Evolutionary conservation across 2,329 filamentous ascomycete genomes (phyloP), one percentile per base, ranked within the genome.

Genomic region (Beauveria australis): DNA sequence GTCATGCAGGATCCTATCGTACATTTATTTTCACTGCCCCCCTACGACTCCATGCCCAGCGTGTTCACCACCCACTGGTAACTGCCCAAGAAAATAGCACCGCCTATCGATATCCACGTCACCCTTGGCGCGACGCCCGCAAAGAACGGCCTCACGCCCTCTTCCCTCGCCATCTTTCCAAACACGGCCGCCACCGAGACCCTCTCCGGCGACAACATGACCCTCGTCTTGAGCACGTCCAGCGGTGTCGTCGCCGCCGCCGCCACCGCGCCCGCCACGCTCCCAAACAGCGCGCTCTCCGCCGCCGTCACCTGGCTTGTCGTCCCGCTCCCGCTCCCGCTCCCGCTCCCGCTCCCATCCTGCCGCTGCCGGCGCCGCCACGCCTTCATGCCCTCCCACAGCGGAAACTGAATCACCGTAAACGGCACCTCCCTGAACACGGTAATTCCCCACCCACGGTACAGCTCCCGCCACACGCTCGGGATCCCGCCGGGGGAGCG

Each of bases 401-500:
- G 81, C 51, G 94, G 94, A 72, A 99, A 99, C 75, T 99, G 94
- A 64, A 99, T 89, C 10, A 97, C 87, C 3, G 95, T 97, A 70
- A 99, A 99, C 4, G 94, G 94, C 63, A 99, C 92, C 79, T 99
- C 94, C 62, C 94, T 86, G 77, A 97, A 88, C 57, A 99, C 87
- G 1, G 94, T 99, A 67, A 97, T 92, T 19, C 86, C 84, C 82
- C 92, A 96, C 1, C 95, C 94, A 41, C 94, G 82, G 74, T 99
- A 99, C 60, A 99, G 75, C 75, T 97, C 92, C 63, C 83, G 78
- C 81, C 90, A 86, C 53, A 97, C 89, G 28, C 85, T 76, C 3
- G 63, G 40, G 2, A 88, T 49, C 0, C 81, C 81, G 58, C 76
- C 69, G n/a, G 0, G 30, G 26, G 48, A 6, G 6, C 49, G 73